These are phyloP conservation scores for Sicyos edulis DNA, from an alignment of 306 rosid genomes.

Conservation along the genomic window DNA sequence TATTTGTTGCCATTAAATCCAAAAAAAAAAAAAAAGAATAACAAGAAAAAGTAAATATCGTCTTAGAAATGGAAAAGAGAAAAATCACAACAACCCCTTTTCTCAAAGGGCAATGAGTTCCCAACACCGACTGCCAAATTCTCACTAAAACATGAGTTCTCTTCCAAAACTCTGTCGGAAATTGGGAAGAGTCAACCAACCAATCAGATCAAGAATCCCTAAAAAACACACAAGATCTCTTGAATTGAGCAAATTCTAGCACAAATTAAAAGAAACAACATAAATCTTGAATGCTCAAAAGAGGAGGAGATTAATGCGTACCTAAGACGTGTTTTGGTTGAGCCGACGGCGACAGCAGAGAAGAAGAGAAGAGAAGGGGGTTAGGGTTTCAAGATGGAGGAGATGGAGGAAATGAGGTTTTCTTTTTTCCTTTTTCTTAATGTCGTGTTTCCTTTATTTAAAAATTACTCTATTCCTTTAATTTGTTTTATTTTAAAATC, in stretches of 20 bases:
- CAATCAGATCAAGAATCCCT: conserved; percentile 15
- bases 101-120: too few species aligned
- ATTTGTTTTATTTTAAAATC: too few species aligned
- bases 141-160: background rate
- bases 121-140: too few species aligned
- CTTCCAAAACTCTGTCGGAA: background rate
- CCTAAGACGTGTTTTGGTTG: background rate
- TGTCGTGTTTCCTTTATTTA: too few species aligned
- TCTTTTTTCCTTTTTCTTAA: too few species aligned
- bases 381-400: too few species aligned
- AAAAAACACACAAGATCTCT: conserved; percentile 3
- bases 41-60: too few species aligned
- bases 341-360: conserved; percentile 18
- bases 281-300: background rate
- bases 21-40: too few species aligned
- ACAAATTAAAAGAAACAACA: background rate
- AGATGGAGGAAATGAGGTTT: too few species aligned
- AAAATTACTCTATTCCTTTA: too few species aligned
- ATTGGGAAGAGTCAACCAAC: background rate
- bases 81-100: conserved; percentile 1
- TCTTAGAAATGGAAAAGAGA: background rate
- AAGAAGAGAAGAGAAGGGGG: too few species aligned
- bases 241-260: conserved; percentile 5
- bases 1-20: too few species aligned
- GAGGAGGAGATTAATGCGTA: background rate